phyloP scores from a whole-genome alignment of 306 rosid genomes.

The Casuarina equisetifolia region DNA sequence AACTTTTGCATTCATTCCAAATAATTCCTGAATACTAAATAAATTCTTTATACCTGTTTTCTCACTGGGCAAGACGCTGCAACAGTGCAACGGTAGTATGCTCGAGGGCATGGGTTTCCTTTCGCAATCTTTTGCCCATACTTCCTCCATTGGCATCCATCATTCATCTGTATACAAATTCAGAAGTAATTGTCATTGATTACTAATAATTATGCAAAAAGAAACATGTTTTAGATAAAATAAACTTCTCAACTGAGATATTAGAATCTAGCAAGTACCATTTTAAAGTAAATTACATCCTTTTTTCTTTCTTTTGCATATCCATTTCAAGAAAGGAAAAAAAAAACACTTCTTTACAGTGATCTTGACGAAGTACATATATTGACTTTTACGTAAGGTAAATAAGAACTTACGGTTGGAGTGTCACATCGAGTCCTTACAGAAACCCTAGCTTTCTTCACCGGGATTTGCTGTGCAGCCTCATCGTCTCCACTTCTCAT shows the following conservation, averaged over 20 bases:
- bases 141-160: conserved; percentile 99
- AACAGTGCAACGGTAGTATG: conserved; percentile 92
- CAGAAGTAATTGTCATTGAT: too few species aligned
- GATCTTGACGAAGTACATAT: too few species aligned
- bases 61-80: conserved; percentile 86
- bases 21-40: too few species aligned
- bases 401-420: conserved; percentile 58
- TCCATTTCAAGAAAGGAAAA: too few species aligned
- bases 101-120: conserved; percentile 97
- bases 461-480: conserved; percentile 55
- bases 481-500: conserved; percentile 61
- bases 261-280: too few species aligned
- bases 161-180: conserved; percentile 57
- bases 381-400: background rate
- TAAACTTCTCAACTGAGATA: too few species aligned
- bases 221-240: too few species aligned
- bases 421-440: conserved; percentile 87
- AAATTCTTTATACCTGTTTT: conserved; percentile 55
- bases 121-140: conserved; percentile 95
- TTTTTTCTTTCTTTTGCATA: too few species aligned
- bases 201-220: too few species aligned
- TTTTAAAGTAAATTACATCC: too few species aligned
- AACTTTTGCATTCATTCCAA: too few species aligned
- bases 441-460: conserved; percentile 82
- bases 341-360: too few species aligned